phyloP scores from a whole-genome alignment of 2,329 filamentous ascomycete genomes.

The Beauveria rudraprayagi region DNA sequence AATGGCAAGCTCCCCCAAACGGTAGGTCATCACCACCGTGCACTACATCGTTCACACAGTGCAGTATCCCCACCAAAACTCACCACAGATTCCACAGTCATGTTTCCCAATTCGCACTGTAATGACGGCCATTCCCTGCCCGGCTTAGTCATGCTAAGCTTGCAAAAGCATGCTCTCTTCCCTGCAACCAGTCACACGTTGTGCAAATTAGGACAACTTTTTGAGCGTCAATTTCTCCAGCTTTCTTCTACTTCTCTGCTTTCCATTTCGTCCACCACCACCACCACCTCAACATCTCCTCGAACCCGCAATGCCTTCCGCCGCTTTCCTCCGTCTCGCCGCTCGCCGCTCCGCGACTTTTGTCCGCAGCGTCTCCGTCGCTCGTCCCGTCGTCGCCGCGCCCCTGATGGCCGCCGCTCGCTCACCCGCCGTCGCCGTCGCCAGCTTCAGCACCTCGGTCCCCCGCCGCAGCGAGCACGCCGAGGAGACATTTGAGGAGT shows the following conservation, averaged over 20 bases:
- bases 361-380: slow-evolving; percentile 52
- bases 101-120: slow-evolving; percentile 22
- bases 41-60: slow-evolving; percentile 14
- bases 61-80: no score
- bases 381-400: slow-evolving; percentile 46
- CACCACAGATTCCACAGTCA: neutral
- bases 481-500: slow-evolving; percentile 99
- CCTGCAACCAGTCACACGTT: slow-evolving; percentile 18
- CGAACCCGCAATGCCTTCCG: slow-evolving; percentile 51
- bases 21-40: slow-evolving; percentile 14
- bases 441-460: slow-evolving; percentile 56
- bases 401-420: slow-evolving; percentile 42
- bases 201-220: slow-evolving; percentile 8
- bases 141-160: slow-evolving; percentile 26
- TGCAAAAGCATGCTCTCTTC: slow-evolving; percentile 22
- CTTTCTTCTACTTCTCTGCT: neutral
- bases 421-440: slow-evolving; percentile 34
- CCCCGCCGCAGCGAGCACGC: slow-evolving; percentile 56
- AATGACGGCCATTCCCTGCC: slow-evolving; percentile 12
- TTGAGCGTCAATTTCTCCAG: slow-evolving; percentile 5
- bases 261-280: neutral
- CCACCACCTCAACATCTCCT: slow-evolving; percentile 16
- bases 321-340: slow-evolving; percentile 62
- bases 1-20: slow-evolving; percentile 16
- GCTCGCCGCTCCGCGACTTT: slow-evolving; percentile 58